These are phyloP conservation scores for Gossypium schwendimanii DNA, from an alignment of 441 rosid species.

Conservation along the genomic window DNA sequence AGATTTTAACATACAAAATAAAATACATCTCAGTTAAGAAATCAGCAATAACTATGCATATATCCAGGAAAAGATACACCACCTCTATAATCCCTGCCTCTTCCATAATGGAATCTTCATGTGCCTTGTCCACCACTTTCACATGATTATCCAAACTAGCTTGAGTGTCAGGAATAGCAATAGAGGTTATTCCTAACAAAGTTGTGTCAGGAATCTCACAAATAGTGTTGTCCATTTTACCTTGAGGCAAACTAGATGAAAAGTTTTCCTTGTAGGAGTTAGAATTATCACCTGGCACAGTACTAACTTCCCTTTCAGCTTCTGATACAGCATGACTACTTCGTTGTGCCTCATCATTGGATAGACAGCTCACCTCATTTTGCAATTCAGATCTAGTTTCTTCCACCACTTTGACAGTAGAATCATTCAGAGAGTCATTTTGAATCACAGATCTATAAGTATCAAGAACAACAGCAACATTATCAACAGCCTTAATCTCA, in stretches of 20 bases:
- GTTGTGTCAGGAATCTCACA: slow-evolving; percentile 32
- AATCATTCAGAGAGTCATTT: slow-evolving; percentile 31
- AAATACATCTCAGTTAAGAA: slow-evolving; percentile 16
- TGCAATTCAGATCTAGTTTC: slow-evolving; percentile 35
- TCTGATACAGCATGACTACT: slow-evolving; percentile 32
- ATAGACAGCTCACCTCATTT: slow-evolving; percentile 37
- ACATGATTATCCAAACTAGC: slow-evolving; percentile 32
- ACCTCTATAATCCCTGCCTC: slow-evolving; percentile 93
- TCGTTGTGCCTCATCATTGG: slow-evolving; percentile 29
- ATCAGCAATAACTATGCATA: slow-evolving; percentile 12
- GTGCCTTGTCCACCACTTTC: slow-evolving; percentile 43
- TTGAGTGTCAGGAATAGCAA: slow-evolving; percentile 37
- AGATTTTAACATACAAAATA: slow-evolving; percentile 11
- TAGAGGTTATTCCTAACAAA: slow-evolving; percentile 31
- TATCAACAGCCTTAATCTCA: slow-evolving; percentile 32
- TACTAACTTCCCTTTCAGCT: slow-evolving; percentile 29
- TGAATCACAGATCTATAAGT: slow-evolving; percentile 23
- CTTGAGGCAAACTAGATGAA: slow-evolving; percentile 32
- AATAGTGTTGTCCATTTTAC: slow-evolving; percentile 28
- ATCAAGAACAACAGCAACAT: slow-evolving; percentile 23
- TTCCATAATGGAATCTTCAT: slow-evolving; percentile 79
- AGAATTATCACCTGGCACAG: slow-evolving; percentile 26
- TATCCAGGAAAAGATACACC: slow-evolving; percentile 16
- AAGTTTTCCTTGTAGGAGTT: slow-evolving; percentile 26
- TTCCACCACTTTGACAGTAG: slow-evolving; percentile 41